Percentiles rank a stretch among this genome's conserved stretches.
phyloP scores from a whole-genome alignment of 2,329 filamentous ascomycete species.

The Anisogramma anomala region DNA sequence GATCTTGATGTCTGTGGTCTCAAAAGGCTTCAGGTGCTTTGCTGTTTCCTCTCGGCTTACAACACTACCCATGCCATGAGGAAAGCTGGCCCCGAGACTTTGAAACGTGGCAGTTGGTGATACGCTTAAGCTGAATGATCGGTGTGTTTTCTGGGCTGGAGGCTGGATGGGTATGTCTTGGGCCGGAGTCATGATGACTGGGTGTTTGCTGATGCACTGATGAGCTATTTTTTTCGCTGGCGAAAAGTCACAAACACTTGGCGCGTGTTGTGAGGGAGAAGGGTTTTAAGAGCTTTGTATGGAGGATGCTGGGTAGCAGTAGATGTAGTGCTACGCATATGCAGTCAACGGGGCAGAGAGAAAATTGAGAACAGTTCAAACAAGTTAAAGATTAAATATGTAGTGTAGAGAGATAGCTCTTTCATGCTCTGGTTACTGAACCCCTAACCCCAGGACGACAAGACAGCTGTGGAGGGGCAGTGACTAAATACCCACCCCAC shows the following conservation, averaged over 20 bases:
- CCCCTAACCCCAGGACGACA: too few species aligned
- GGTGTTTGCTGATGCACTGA: neutral
- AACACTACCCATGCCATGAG: conserved; percentile 29
- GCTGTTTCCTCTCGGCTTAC: conserved; percentile 4
- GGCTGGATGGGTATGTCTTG: conserved; percentile 10
- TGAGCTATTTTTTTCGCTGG: neutral
- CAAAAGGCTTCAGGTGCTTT: conserved; percentile 89
- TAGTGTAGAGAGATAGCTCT: too few species aligned
- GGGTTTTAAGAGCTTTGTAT: too few species aligned
- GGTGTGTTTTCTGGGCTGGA: conserved; percentile 27
- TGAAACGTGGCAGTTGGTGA: conserved; percentile 67
- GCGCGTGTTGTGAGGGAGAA: too few species aligned
- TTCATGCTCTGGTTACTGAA: too few species aligned
- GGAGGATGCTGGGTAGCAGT: too few species aligned
- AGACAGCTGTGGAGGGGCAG: neutral
- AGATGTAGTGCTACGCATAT: too few species aligned
- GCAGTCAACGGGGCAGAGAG: too few species aligned
- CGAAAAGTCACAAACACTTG: too few species aligned
- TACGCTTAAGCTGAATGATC: conserved; percentile 44
- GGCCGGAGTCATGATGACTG: conserved; percentile 11
- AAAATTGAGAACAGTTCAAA: too few species aligned
- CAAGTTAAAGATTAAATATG: too few species aligned
- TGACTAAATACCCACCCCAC: conserved; percentile 1
- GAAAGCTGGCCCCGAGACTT: conserved; percentile 54
- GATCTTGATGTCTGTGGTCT: conserved; percentile 93